phyloP scores from a whole-genome alignment of 345 rosid species.

The Passiflora organensis region DNA sequence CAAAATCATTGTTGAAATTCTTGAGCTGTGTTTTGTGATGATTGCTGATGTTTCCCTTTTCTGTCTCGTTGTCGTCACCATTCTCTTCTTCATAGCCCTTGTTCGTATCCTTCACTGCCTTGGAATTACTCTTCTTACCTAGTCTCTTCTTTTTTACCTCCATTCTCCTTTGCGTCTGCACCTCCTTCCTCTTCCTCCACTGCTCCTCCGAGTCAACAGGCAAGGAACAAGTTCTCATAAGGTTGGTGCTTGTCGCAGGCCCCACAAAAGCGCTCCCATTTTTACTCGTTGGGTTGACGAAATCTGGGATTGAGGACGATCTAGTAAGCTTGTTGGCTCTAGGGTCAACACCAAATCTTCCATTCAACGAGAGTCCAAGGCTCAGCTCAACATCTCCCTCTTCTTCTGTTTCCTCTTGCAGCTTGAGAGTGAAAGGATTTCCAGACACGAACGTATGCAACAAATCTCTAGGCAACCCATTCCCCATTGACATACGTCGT shows the following conservation, averaged over 20 bases:
- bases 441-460: conserved; percentile 36
- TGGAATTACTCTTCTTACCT: conserved; percentile 57
- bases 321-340: conserved; percentile 40
- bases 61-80: conserved; percentile 24
- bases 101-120: conserved; percentile 23
- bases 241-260: conserved; percentile 16
- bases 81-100: conserved; percentile 23
- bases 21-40: conserved; percentile 1
- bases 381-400: conserved; percentile 62
- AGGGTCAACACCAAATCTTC: conserved; percentile 80
- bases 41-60: conserved; percentile 1
- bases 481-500: not conserved
- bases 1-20: conserved; percentile 4
- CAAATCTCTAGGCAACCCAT: conserved; percentile 30
- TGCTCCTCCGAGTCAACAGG: conserved; percentile 61
- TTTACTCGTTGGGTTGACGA: conserved; percentile 28
- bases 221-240: conserved; percentile 56
- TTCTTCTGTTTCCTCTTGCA: conserved; percentile 12
- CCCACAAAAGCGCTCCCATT: conserved; percentile 13
- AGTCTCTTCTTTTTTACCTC: conserved; percentile 74
- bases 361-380: conserved; percentile 71
- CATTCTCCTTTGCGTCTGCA: conserved; percentile 57
- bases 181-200: conserved; percentile 71
- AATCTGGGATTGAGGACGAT: conserved; percentile 59
- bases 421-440: conserved; percentile 17